A percentile compares a stretch with the other conserved stretches of the same genome.
These are phyloP conservation scores for Solanum sejunctum DNA, from an alignment of 257 asterid species.

Conservation along the genomic window DNA sequence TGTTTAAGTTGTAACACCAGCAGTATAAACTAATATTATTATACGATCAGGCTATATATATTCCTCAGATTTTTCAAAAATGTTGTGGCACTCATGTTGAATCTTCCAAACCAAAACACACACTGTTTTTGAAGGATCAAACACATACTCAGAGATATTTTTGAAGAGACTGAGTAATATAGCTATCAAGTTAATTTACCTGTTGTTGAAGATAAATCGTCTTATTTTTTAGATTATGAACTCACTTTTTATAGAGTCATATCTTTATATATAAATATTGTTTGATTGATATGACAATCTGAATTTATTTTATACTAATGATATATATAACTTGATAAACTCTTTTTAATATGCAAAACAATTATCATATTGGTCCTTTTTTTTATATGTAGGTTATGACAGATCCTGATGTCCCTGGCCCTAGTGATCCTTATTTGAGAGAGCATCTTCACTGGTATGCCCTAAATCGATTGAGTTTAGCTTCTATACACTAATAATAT, in stretches of 20 bases:
- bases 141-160: background rate
- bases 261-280: background rate
- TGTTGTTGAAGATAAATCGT: too few relatives aligned
- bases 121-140: background rate
- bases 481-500: background rate
- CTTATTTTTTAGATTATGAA: background rate
- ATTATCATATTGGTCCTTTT: background rate
- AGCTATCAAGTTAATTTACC: background rate
- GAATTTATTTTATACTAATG: background rate
- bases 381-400: conserved; percentile 45
- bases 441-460: conserved; percentile 82
- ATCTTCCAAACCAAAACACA: background rate
- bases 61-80: background rate
- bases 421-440: conserved; percentile 74
- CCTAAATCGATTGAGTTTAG: background rate
- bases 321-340: background rate
- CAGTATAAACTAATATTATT: background rate
- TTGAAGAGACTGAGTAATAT: background rate
- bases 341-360: background rate
- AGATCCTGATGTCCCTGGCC: conserved; percentile 92
- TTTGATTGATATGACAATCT: background rate
- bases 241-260: background rate
- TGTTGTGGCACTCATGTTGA: accelerated
- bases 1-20: background rate
- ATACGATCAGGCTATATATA: background rate